Conservation (phyloP, 1,139 yeast species). For the Candida albicans region DNA sequence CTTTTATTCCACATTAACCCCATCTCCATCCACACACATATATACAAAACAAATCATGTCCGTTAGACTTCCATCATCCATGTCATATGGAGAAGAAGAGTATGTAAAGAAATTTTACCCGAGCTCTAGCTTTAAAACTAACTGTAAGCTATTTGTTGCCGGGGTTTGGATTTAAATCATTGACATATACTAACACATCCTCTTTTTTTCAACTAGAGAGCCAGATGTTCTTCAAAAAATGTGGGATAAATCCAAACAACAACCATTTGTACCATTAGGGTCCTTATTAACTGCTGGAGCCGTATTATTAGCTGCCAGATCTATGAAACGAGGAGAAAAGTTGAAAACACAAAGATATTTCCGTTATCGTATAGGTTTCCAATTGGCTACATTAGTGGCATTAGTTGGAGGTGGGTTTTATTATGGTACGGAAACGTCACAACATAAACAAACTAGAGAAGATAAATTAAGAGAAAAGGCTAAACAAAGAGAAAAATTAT, state of each 20-base stretch:
- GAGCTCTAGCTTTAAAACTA: neutral
- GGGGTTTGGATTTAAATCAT: slow-evolving; percentile 8
- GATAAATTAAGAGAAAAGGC: slow-evolving; percentile 72
- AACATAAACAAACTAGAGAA: slow-evolving; percentile 53
- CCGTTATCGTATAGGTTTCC: slow-evolving; percentile 86
- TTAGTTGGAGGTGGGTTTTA: slow-evolving; percentile 75
- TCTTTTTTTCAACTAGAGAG: slow-evolving; percentile 22
- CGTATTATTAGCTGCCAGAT: slow-evolving; percentile 72
- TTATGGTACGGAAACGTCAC: slow-evolving; percentile 49
- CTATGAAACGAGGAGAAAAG: slow-evolving; percentile 71
- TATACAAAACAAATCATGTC: slow-evolving; percentile 13
- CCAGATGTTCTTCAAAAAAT: slow-evolving; percentile 33
- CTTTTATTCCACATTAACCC: neutral
- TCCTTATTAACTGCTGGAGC: slow-evolving; percentile 79
- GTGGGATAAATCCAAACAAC: slow-evolving; percentile 55
- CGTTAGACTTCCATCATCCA: slow-evolving; percentile 25
- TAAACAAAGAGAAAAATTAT: slow-evolving; percentile 74
- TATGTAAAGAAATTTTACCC: slow-evolving; percentile 14
- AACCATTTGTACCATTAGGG: slow-evolving; percentile 83
- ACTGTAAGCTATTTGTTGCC: slow-evolving; percentile 1
- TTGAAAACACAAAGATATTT: slow-evolving; percentile 81
- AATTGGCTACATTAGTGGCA: slow-evolving; percentile 78
- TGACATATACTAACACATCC: slow-evolving; percentile 1
- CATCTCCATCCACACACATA: neutral
- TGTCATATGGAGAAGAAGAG: slow-evolving; percentile 26